These are phyloP conservation scores for Ophiocordyceps unilateralis DNA, from an alignment of 2,329 filamentous ascomycete genomes.

Conservation along the genomic window DNA sequence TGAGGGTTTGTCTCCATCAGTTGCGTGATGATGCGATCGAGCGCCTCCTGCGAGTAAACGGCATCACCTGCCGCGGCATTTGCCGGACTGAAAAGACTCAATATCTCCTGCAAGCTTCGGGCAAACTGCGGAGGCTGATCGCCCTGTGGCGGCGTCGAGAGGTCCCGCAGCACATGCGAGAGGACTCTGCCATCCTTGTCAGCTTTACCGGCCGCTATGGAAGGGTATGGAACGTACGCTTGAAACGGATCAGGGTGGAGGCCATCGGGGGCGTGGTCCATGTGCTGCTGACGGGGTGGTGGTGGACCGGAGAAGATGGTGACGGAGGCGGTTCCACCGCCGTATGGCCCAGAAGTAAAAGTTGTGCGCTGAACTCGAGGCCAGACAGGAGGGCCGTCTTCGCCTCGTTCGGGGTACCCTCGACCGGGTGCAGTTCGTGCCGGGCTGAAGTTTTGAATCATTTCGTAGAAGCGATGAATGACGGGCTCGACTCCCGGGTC, in stretches of 20 bases:
- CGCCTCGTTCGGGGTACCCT: neutral
- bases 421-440: conserved; percentile 1
- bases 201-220: neutral
- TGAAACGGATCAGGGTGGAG: conserved; percentile 24
- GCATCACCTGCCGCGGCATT: conserved; percentile 52
- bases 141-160: conserved; percentile 14
- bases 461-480: conserved; percentile 24
- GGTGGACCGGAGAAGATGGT: conserved; percentile 27
- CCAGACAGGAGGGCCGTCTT: neutral
- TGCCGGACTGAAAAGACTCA: conserved; percentile 35
- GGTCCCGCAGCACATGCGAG: conserved; percentile 23
- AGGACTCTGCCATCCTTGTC: conserved; percentile 22
- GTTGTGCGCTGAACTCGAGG: conserved; percentile 20
- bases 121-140: conserved; percentile 9
- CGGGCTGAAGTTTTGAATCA: conserved; percentile 21
- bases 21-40: conserved; percentile 74
- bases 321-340: conserved; percentile 27
- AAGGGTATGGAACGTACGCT: conserved; percentile 20
- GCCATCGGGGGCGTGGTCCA: conserved; percentile 4
- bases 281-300: conserved; percentile 3
- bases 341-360: conserved; percentile 18
- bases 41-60: conserved; percentile 77
- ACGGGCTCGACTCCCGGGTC: conserved; percentile 19
- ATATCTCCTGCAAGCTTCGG: conserved; percentile 30
- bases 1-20: conserved; percentile 71